Percentiles rank a stretch among this genome's conserved stretches.
These are phyloP conservation scores for Globisporangium iwayamae DNA, from an alignment of 352 stramenopile species.

Conservation along the genomic window DNA sequence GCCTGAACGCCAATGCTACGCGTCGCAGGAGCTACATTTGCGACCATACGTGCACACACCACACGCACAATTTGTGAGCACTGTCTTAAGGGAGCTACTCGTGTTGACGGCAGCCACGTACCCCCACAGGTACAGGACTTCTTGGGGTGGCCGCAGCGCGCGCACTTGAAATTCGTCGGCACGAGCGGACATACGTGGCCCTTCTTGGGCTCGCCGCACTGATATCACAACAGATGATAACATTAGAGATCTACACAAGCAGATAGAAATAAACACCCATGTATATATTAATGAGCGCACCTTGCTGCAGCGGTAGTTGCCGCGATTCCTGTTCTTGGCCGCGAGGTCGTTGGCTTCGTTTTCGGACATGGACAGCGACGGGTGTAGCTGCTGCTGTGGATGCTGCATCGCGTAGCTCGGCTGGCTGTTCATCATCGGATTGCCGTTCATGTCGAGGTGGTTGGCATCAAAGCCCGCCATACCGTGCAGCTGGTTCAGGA, in stretches of 20 bases:
- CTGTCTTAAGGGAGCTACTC: background rate
- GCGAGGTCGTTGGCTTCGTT: constrained; percentile 42
- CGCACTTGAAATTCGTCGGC: constrained; percentile 81
- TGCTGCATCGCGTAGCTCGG: constrained; percentile 4
- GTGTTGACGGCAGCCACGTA: constrained; percentile 18
- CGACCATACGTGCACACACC: no score
- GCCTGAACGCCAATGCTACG: constrained; percentile 69
- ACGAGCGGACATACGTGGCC: constrained; percentile 82
- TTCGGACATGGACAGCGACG: background rate
- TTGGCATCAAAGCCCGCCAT: constrained; percentile 15
- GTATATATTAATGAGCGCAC: constrained; percentile 17
- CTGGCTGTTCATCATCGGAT: background rate
- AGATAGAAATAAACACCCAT: background rate
- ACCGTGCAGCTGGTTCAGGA: constrained; percentile 60
- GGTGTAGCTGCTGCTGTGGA: constrained; percentile 16
- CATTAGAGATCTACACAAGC: background rate
- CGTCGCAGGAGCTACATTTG: constrained; percentile 42
- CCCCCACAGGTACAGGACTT: constrained; percentile 71
- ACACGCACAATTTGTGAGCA: no score
- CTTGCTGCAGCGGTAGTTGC: constrained; percentile 87
- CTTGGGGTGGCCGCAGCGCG: constrained; percentile 67
- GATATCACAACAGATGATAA: background rate
- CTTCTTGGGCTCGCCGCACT: constrained; percentile 86
- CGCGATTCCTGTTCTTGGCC: constrained; percentile 73
- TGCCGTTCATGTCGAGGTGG: background rate